Percentiles rank a stretch among this genome's conserved stretches.
Evolutionary conservation across 495 filamentous ascomycete species (phyloP).

Genomic region (Talaromyces stipitatus): DNA sequence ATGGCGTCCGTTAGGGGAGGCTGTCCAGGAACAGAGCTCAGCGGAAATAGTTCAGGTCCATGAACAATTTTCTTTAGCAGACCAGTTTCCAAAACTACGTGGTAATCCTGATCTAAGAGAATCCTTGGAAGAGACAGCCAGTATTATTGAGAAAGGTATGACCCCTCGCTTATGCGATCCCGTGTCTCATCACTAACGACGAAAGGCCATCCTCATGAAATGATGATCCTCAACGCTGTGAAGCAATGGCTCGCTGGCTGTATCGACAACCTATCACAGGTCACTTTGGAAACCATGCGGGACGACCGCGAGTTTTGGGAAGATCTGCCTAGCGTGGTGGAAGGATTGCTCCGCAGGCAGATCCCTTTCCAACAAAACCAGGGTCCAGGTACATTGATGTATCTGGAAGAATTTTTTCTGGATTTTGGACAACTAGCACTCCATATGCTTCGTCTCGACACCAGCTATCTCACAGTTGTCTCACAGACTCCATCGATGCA

Average conservation of each 20-base stretch:
- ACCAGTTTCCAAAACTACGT: conserved; percentile 28
- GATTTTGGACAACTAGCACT: conserved; percentile 26
- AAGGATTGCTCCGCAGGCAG: conserved; percentile 33
- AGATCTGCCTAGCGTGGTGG: conserved; percentile 35
- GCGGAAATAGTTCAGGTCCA: conserved; percentile 30
- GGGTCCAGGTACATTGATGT: conserved; percentile 15
- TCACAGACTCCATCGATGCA: conserved; percentile 19
- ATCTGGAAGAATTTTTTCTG: conserved; percentile 30
- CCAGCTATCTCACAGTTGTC: conserved; percentile 13
- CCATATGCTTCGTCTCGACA: conserved; percentile 31
- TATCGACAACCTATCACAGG: conserved; percentile 19
- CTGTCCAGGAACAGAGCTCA: conserved; percentile 19
- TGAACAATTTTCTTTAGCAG: conserved; percentile 20
- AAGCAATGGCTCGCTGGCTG: conserved; percentile 30
- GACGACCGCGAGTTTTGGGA: conserved; percentile 48
- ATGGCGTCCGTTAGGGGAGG: conserved; percentile 36
- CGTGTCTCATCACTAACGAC: neutral
- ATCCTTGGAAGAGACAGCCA: conserved; percentile 27
- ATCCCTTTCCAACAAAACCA: conserved; percentile 21
- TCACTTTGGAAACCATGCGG: conserved; percentile 18
- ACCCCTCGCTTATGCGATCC: conserved; percentile 6
- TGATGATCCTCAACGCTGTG: conserved; percentile 15
- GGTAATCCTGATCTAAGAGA: conserved; percentile 22
- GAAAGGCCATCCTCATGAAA: conserved; percentile 24
- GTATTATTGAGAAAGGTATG: conserved; percentile 39